Evolutionary conservation across 495 filamentous ascomycete species (phyloP), one percentile per base, ranked within the genome.

Genomic region (Trichoderma orchidacearum): DNA sequence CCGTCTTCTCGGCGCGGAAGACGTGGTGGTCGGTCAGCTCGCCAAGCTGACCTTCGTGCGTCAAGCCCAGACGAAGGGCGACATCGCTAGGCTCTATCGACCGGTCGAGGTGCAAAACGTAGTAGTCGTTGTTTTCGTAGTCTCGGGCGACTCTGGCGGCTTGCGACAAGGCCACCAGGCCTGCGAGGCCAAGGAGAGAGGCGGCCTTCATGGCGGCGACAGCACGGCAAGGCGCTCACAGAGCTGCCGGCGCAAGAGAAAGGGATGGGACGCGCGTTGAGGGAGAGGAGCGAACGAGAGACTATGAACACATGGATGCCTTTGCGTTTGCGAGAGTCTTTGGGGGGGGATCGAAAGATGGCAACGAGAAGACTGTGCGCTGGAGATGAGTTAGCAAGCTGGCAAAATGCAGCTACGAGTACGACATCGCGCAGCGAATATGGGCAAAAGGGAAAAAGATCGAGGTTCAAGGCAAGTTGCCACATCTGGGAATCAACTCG

Each of bases 41-140:
- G 29, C 90, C 91, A 30, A 97, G 75, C 21, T 77, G 77, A 23
- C 93, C 93, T 66, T 96, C 93, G 66, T 95, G 85, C 36, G 80
- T 75, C 30, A 95, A 77, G 25, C 87, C 88, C 29, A 98, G 72
- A 17, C 78, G 73, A 17, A 75, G 70, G 13, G 93, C 89, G 54
- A 97, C 73, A n/a, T 85, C 72, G 30, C 77, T 68, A 25, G 94
- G 93, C 3, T 80, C 75, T 23, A 75, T 75, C 38, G 77, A 70
- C 13, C 79, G 71, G 41, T 82, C 82, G 58, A 96, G 82, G 59
- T 94, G 87, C 52, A 96, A 75, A 51, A 91, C 90, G 67, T 96
- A 95, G 70, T 91, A 96, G 64, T 96, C 89, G 70, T 85, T 85
- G 5, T 82, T 76, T 11, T 85, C 80, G 68, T 85, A 84, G 61